Conservation (phyloP, 805 yeast species). For the Candida gorgasii region DNA sequence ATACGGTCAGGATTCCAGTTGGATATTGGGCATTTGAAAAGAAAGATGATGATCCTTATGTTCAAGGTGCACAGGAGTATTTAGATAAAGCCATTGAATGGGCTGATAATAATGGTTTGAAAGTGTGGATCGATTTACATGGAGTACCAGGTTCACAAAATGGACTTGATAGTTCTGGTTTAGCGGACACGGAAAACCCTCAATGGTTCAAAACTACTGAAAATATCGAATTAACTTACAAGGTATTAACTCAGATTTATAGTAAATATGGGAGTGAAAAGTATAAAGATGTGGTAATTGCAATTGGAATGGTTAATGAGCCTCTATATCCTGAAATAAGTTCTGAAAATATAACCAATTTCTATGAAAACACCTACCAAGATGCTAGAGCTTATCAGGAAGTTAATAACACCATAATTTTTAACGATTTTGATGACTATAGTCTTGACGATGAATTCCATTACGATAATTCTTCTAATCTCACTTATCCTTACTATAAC, state of each 20-base stretch:
- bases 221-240: slow-evolving; percentile 28
- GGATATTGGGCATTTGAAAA: slow-evolving; percentile 80
- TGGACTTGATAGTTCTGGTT: slow-evolving; percentile 83
- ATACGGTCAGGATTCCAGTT: slow-evolving; percentile 70
- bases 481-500: no score
- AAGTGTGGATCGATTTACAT: slow-evolving; percentile 77
- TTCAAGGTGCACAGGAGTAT: slow-evolving; percentile 66
- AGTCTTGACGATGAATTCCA: no score
- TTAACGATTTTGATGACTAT: slow-evolving; percentile 65
- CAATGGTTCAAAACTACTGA: slow-evolving; percentile 35
- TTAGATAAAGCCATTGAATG: slow-evolving; percentile 67
- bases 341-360: slow-evolving; percentile 23
- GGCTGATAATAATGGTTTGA: slow-evolving; percentile 60
- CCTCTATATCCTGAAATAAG: slow-evolving; percentile 32
- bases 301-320: slow-evolving; percentile 43
- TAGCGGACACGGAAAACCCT: slow-evolving; percentile 45
- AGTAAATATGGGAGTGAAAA: slow-evolving; percentile 30
- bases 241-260: slow-evolving; percentile 35
- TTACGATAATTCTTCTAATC: no score
- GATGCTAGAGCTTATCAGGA: slow-evolving; percentile 32
- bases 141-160: slow-evolving; percentile 87
- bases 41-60: slow-evolving; percentile 57
- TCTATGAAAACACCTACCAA: slow-evolving; percentile 30
- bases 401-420: slow-evolving; percentile 46
- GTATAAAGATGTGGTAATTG: slow-evolving; percentile 35